These are phyloP conservation scores for Lentinula aciculospora DNA, from an alignment of 768 basidiomycete species.

Conservation along the genomic window DNA sequence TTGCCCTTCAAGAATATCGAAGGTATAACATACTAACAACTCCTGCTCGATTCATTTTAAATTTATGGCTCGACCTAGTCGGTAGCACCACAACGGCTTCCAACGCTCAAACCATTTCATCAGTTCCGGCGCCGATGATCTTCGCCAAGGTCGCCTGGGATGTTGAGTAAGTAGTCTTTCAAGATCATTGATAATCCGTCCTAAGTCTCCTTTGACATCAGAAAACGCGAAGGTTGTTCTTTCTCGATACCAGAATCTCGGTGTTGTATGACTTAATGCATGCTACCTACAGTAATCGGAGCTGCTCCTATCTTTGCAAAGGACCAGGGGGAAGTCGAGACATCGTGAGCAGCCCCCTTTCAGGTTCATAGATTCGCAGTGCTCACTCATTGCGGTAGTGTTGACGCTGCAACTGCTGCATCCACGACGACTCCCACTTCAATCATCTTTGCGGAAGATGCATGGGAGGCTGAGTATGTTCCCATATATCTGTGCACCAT, in stretches of 20 bases:
- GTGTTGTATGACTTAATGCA: background rate
- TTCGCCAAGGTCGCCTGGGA: constrained; percentile 3
- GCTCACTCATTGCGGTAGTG: too few relatives aligned
- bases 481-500: background rate
- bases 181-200: background rate
- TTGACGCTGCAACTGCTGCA: background rate
- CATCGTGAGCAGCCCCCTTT: background rate
- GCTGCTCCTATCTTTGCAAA: constrained; percentile 2
- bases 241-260: background rate
- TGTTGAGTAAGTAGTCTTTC: background rate
- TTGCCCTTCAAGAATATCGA: background rate
- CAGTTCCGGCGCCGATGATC: background rate
- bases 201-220: background rate
- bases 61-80: too few relatives aligned
- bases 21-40: background rate
- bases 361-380: too few relatives aligned
- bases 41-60: too few relatives aligned
- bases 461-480: background rate
- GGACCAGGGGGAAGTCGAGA: background rate
- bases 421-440: background rate
- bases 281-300: background rate
- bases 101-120: background rate
- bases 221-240: background rate
- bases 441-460: background rate
- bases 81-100: too few relatives aligned